phyloP scores from a whole-genome alignment of 768 basidiomycete species.

The Russula foetens region DNA sequence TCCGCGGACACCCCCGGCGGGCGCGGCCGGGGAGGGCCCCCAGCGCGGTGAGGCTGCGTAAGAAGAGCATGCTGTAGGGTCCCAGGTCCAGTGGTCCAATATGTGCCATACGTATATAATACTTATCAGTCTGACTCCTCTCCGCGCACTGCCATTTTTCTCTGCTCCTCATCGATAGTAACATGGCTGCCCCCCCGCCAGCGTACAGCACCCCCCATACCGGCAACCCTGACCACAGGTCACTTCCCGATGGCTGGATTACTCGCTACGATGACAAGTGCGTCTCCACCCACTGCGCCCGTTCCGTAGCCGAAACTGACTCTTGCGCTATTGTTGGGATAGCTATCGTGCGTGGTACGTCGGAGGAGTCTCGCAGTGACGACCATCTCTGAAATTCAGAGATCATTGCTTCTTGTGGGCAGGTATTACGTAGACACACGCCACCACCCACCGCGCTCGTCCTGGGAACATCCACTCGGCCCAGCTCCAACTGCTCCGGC shows the following conservation, averaged over 20 bases:
- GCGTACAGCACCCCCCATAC: conserved; percentile 18
- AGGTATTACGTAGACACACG: conserved; percentile 77
- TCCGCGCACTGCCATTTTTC: conserved; percentile 7
- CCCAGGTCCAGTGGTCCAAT: conserved; percentile 10
- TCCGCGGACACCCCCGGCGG: conserved; percentile 10
- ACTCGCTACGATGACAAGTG: conserved; percentile 62
- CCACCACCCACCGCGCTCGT: conserved; percentile 52
- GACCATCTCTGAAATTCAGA: not conserved
- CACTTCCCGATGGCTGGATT: conserved; percentile 61
- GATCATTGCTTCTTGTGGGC: not conserved
- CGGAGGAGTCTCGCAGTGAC: not conserved
- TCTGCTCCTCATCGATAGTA: conserved; percentile 30
- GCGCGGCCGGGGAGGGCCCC: conserved; percentile 10
- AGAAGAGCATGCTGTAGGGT: conserved; percentile 4
- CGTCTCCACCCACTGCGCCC: conserved; percentile 28
- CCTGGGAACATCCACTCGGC: conserved; percentile 66
- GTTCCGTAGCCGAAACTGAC: conserved; percentile 19
- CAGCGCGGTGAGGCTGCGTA: conserved; percentile 17
- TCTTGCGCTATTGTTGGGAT: conserved; percentile 20
- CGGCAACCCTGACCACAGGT: conserved; percentile 48
- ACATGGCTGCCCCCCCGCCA: conserved; percentile 34
- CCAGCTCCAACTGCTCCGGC: conserved; percentile 32
- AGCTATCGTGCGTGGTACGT: conserved; percentile 63
- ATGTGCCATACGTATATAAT: conserved; percentile 18
- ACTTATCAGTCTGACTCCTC: conserved; percentile 10